phyloP scores from a whole-genome alignment of 1,284 basidiomycete species.

The Boletus sp. region DNA sequence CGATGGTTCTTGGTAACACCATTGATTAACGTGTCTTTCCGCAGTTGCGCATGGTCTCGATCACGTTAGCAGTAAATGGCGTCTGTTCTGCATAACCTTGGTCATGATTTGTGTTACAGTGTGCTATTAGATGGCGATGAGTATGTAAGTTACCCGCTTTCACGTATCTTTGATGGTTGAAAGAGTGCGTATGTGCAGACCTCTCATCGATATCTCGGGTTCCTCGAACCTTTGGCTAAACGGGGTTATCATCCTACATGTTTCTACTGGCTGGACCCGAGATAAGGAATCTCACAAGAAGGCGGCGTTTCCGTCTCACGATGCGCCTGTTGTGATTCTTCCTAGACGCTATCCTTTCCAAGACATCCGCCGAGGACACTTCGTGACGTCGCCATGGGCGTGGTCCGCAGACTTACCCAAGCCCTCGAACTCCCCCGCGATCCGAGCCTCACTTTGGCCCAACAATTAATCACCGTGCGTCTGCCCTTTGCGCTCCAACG shows the following conservation, averaged over 20 bases:
- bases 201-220: not conserved
- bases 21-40: conserved; percentile 9
- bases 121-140: not conserved
- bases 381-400: conserved; percentile 20
- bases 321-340: conserved; percentile 1
- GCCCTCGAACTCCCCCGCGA: conserved; percentile 50
- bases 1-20: conserved; percentile 1
- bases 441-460: conserved; percentile 43
- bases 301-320: not conserved
- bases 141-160: not conserved
- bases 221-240: not conserved
- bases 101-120: not conserved
- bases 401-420: conserved; percentile 23
- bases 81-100: not conserved
- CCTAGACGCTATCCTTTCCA: not conserved
- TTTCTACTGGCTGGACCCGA: not conserved
- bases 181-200: not conserved
- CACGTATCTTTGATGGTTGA: conserved; percentile 3
- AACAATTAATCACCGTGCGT: conserved; percentile 54
- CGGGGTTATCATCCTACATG: not conserved
- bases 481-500: conserved; percentile 31
- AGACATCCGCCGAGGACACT: conserved; percentile 3
- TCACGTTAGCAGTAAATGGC: not conserved
- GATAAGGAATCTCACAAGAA: conserved; percentile 18
- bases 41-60: conserved; percentile 4